Evolutionary conservation across 371 early-diverging fungal species (phyloP).

Genomic region (Blastocladiella emersonii): DNA sequence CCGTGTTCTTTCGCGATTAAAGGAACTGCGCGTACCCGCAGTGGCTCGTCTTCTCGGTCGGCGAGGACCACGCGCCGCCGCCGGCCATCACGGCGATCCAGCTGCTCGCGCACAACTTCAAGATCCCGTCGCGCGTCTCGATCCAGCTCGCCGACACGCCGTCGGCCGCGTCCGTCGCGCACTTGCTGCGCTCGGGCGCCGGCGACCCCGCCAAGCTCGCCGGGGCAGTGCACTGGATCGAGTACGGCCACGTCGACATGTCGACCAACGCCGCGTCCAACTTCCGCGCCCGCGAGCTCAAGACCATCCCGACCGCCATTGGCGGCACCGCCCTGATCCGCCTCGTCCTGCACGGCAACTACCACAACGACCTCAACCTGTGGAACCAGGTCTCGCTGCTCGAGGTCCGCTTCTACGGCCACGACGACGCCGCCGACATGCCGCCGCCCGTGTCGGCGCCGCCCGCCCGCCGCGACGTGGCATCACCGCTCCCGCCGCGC

Average conservation of each 20-base stretch:
- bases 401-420: not conserved
- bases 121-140: constrained; percentile 1
- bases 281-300: constrained; percentile 1
- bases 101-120: not conserved
- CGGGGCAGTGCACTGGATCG: not conserved
- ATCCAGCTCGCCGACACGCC: not conserved
- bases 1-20: too few species aligned
- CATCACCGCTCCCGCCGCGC: too few species aligned
- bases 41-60: too few species aligned
- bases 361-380: not conserved
- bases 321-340: not conserved
- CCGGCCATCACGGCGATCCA: not conserved
- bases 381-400: not conserved
- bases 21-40: too few species aligned
- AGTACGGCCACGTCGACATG: not conserved
- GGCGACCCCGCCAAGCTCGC: too few species aligned
- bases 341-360: not conserved
- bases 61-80: too few species aligned
- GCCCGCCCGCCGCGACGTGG: too few species aligned
- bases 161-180: too few species aligned
- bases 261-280: not conserved
- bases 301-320: not conserved
- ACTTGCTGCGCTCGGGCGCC: too few species aligned
- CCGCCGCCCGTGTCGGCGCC: too few species aligned
- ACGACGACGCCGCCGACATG: too few species aligned